Percentiles rank a stretch among this genome's conserved stretches.
These are phyloP conservation scores for Cladosporium sp. DNA, from an alignment of 2,329 filamentous ascomycete species.

Conservation along the genomic window DNA sequence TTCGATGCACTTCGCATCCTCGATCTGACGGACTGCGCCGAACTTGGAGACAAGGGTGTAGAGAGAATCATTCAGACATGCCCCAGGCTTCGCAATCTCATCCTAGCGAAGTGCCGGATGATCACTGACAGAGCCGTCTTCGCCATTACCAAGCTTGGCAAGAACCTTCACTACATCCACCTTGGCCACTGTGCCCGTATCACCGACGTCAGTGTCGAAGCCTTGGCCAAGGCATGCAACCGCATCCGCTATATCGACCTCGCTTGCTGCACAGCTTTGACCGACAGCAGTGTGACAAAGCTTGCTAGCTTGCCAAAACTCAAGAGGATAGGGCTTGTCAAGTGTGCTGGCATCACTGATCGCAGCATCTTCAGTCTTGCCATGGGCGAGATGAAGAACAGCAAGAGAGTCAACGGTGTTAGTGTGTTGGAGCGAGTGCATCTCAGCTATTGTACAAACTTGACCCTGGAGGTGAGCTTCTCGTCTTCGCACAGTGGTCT, in stretches of 20 bases:
- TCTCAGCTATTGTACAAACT: constrained; percentile 86
- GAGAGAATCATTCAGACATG: constrained; percentile 84
- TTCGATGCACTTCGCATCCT: constrained; percentile 91
- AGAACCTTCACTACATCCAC: constrained; percentile 96
- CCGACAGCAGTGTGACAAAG: constrained; percentile 80
- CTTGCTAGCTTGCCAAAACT: constrained; percentile 87
- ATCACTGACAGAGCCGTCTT: constrained; percentile 87
- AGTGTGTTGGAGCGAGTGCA: constrained; percentile 88
- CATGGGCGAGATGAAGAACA: constrained; percentile 44
- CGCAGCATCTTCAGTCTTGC: constrained; percentile 83
- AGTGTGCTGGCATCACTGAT: constrained; percentile 88
- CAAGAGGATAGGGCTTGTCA: constrained; percentile 91
- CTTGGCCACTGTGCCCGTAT: constrained; percentile 90
- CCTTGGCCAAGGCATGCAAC: constrained; percentile 81
- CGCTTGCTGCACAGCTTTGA: constrained; percentile 88
- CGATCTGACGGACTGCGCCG: constrained; percentile 84
- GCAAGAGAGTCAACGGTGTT: constrained; percentile 47
- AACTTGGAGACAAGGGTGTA: constrained; percentile 82
- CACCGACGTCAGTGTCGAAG: constrained; percentile 83
- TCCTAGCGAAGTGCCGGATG: constrained; percentile 89
- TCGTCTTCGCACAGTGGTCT: neutral
- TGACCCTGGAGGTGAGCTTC: constrained; percentile 73
- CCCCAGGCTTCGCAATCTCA: constrained; percentile 85
- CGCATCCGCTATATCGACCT: constrained; percentile 96
- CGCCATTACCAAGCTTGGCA: constrained; percentile 84